These are phyloP conservation scores for Daedaleopsis nitida DNA, from an alignment of 768 basidiomycete genomes.

Conservation along the genomic window DNA sequence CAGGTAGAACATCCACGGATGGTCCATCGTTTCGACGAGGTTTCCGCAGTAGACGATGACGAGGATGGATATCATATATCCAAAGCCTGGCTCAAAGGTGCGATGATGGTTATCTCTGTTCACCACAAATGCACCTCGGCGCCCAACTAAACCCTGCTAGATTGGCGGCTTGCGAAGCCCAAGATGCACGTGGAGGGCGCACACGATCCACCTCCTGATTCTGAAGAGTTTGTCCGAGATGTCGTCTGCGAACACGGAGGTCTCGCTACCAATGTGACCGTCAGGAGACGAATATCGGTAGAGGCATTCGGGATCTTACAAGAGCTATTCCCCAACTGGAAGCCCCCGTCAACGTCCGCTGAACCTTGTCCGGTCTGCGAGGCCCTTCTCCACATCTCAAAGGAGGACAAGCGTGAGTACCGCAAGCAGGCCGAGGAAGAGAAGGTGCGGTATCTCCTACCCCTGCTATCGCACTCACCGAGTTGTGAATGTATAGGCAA, in stretches of 20 bases:
- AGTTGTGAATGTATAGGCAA: conserved; percentile 45
- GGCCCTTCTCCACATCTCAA: conserved; percentile 51
- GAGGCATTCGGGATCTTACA: conserved; percentile 61
- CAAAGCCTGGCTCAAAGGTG: conserved; percentile 78
- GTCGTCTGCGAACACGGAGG: conserved; percentile 74
- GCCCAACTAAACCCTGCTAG: conserved; percentile 37
- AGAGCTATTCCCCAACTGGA: conserved; percentile 66
- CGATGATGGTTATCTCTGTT: conserved; percentile 9
- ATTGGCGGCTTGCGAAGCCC: conserved; percentile 73
- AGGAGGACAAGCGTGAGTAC: conserved; percentile 61
- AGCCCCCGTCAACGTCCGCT: conserved; percentile 48
- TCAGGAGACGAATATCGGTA: conserved; percentile 62
- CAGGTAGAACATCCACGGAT: conserved; percentile 63
- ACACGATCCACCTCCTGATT: conserved; percentile 70
- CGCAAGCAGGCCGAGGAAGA: conserved; percentile 76
- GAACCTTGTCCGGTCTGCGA: conserved; percentile 70
- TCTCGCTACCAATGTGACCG: conserved; percentile 54
- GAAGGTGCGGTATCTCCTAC: conserved; percentile 49
- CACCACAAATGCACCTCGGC: not conserved
- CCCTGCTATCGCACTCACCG: not conserved
- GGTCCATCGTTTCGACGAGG: conserved; percentile 60
- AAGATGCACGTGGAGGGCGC: conserved; percentile 68
- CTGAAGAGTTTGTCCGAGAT: conserved; percentile 54
- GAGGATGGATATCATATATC: conserved; percentile 69
- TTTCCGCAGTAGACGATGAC: conserved; percentile 46